Conservation (phyloP, 2,329 filamentous ascomycete species). For the Clarireedia homoeocarpa region DNA sequence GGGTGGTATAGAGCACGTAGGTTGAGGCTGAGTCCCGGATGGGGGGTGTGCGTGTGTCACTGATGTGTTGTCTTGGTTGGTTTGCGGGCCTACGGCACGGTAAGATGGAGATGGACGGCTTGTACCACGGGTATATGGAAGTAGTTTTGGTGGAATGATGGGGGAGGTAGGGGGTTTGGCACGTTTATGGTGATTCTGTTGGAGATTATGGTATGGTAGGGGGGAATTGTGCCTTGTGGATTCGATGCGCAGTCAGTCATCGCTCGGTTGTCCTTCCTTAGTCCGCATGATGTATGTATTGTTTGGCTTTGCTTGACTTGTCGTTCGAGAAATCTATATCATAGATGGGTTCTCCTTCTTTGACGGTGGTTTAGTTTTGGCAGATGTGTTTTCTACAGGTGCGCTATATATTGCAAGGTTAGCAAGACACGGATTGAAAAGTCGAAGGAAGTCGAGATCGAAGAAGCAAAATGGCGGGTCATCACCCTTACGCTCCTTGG, state of each 20-base stretch:
- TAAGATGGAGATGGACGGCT: too few species aligned
- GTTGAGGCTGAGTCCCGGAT: background rate
- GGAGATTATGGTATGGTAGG: background rate
- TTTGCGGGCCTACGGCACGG: too few species aligned
- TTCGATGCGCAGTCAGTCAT: background rate
- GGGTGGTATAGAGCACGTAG: background rate
- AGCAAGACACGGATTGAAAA: background rate
- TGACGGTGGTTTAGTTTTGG: too few species aligned
- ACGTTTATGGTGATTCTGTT: too few species aligned
- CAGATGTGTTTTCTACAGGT: too few species aligned
- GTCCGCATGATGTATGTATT: background rate
- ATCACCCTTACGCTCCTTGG: conserved; percentile 9
- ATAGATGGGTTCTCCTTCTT: background rate
- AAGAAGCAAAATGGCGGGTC: background rate
- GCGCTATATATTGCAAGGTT: too few species aligned
- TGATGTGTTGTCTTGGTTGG: background rate
- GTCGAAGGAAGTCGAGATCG: background rate
- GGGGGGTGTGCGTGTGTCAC: background rate
- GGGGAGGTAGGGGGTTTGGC: too few species aligned
- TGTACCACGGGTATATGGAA: too few species aligned
- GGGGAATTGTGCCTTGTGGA: background rate
- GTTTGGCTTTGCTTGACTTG: background rate
- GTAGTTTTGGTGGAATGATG: too few species aligned
- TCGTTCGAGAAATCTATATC: background rate
- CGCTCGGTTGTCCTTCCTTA: background rate